These are phyloP conservation scores for Gentiana dahurica DNA, from an alignment of 257 asterid species.

Conservation along the genomic window DNA sequence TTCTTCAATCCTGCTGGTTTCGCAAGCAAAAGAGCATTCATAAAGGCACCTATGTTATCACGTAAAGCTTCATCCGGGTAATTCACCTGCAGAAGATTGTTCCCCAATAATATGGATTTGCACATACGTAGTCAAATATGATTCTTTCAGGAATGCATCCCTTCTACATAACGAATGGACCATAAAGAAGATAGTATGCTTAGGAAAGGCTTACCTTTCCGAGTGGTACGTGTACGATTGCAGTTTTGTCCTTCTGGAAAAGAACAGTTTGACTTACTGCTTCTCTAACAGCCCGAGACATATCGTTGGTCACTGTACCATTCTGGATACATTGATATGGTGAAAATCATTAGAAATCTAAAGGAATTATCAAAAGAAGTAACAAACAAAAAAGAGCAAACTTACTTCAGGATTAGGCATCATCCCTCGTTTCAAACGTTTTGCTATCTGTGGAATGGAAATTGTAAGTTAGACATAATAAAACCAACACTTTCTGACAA, in stretches of 20 bases:
- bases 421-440: conserved; percentile 49
- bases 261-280: conserved; percentile 58
- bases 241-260: conserved; percentile 92
- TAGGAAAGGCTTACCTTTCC: conserved; percentile 58
- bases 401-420: conserved; percentile 80
- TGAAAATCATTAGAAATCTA: too few species aligned
- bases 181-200: too few species aligned
- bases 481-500: conserved; percentile 9
- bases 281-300: conserved; percentile 60
- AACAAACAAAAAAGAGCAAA: neutral
- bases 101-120: conserved; percentile 1
- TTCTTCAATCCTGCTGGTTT: conserved; percentile 91
- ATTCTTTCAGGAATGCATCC: conserved; percentile 2
- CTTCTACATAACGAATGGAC: neutral
- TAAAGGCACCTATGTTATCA: conserved; percentile 86
- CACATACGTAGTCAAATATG: conserved; percentile 1
- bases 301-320: conserved; percentile 80
- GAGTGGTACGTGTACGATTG: conserved; percentile 90
- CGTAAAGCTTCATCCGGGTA: conserved; percentile 68
- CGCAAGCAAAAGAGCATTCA: conserved; percentile 77
- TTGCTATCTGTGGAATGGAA: conserved; percentile 52
- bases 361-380: too few species aligned
- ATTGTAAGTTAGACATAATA: conserved; percentile 7
- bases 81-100: conserved; percentile 45
- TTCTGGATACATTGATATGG: conserved; percentile 38